These are phyloP conservation scores for Cryphonectria parasitica DNA, from an alignment of 2,329 filamentous ascomycete genomes.

Conservation along the genomic window DNA sequence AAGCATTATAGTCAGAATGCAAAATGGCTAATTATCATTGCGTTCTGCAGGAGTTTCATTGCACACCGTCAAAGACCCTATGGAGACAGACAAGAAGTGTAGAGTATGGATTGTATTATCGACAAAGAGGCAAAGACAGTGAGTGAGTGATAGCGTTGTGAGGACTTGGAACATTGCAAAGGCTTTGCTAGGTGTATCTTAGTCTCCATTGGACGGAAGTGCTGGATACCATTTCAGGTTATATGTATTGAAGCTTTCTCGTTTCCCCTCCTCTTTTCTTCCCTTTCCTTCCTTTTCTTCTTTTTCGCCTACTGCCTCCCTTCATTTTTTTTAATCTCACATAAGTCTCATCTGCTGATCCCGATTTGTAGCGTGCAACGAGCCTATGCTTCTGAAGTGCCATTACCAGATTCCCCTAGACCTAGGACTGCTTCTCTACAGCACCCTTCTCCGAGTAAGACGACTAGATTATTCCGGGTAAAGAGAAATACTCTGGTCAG, in stretches of 20 bases:
- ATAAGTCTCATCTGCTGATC: not conserved
- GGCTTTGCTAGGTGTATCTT: not conserved
- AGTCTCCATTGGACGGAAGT: not conserved
- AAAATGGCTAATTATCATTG: not conserved
- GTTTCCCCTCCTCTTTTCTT: too few species aligned
- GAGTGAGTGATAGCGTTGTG: too few species aligned
- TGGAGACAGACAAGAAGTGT: not conserved
- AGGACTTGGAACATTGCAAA: not conserved
- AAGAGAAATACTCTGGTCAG: not conserved
- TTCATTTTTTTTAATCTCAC: not conserved
- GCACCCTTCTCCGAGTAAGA: too few species aligned
- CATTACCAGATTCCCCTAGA: not conserved
- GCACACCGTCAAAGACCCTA: not conserved
- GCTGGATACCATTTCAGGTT: not conserved
- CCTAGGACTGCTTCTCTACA: too few species aligned
- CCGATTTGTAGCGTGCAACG: not conserved
- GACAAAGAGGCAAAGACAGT: not conserved
- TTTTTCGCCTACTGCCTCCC: not conserved
- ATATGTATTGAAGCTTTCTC: too few species aligned
- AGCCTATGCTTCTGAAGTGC: not conserved
- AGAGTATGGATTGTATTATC: not conserved
- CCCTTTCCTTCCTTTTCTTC: too few species aligned
- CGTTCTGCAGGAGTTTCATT: not conserved
- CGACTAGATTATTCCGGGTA: too few species aligned
- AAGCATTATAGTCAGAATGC: not conserved